A percentile compares a stretch with the other conserved stretches of the same genome.
Evolutionary conservation across 2,329 filamentous ascomycete genomes (phyloP).

Genomic region (Exophiala spinifera): DNA sequence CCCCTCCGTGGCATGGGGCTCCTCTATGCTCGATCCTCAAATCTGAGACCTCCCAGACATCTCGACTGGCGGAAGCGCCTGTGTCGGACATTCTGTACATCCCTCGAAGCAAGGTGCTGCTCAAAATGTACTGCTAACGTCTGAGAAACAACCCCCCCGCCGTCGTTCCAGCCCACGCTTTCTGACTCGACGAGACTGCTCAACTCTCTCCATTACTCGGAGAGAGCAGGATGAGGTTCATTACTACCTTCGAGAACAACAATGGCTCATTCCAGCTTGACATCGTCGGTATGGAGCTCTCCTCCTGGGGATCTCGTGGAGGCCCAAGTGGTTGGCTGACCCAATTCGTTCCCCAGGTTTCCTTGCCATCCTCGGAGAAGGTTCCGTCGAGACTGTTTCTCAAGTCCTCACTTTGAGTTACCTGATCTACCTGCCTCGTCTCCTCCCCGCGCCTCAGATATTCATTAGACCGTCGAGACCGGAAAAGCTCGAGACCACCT

Average conservation of each 20-base stretch:
- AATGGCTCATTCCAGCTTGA: slow-evolving; percentile 48
- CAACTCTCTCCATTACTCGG: neutral
- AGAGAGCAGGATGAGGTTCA: slow-evolving; percentile 20
- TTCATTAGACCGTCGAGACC: slow-evolving; percentile 47
- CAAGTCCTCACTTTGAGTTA: slow-evolving; percentile 50
- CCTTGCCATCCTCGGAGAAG: slow-evolving; percentile 53
- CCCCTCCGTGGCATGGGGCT: neutral
- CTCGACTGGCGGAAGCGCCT: neutral
- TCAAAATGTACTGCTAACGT: neutral
- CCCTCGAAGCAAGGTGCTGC: neutral
- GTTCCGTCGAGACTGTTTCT: slow-evolving; percentile 49
- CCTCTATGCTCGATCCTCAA: neutral
- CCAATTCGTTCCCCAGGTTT: slow-evolving; percentile 33
- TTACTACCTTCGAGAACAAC: slow-evolving; percentile 16
- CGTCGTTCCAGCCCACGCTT: neutral
- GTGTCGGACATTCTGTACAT: too few species aligned
- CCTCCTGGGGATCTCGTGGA: neutral
- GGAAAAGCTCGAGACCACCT: slow-evolving; percentile 39
- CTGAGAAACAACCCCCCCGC: neutral
- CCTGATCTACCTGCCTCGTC: slow-evolving; percentile 49
- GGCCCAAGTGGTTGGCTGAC: slow-evolving; percentile 3
- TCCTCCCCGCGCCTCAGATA: slow-evolving; percentile 51
- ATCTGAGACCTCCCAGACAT: neutral
- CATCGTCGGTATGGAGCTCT: slow-evolving; percentile 44
- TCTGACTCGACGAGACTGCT: too few species aligned